Base-by-base conservation (phyloP, 352 stramenopile species). In the Pythium pectinolyticum region DNA sequence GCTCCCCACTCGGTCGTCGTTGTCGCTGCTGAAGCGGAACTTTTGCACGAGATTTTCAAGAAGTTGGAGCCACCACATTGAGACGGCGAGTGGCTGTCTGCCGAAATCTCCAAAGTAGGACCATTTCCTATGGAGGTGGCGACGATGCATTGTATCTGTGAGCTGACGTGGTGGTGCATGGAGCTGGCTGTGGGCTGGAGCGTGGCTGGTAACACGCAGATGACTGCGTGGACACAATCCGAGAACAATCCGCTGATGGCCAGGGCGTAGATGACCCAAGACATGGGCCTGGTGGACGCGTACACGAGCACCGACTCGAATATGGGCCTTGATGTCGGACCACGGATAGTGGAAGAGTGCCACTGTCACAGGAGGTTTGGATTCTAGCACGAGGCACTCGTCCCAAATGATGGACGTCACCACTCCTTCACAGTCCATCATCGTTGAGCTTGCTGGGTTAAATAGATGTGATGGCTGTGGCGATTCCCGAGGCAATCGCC, bases 41-140 rank as follows among this genome's bases (percentile, higher is more conserved):
- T 87, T 80, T 22, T 57, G 32, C 49, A 67, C 59, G 32, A 87
- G 37, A 30, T 65, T 28, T 39, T 85, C 66, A 4, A 82, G 55
- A 11, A 80, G 37, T 15, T 78, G 56, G 2, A 73, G 56, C 60
- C 60, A 73, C 66, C 66, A 69, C 20, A 60, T 63, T 3, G 66
- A 56, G 1, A 63, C 32, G 10, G 19, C 14, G 17, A 69, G 37
- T 17, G 60, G 48, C 32, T 73, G 66, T 0, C 40, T 46, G 27
- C 25, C 43, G 32, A 73, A 66, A 57, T 69, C 56, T 1, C 66
- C 66, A 52, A 73, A 69, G 2, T 25, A 12, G 6, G 54, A 59
- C 66, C 60, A 73, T 15, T 69, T 73, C 28, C 63, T 65, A 0
- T 55, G 31, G 6, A 66, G 45, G 22, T 35, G 39, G 9, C 39